Conservation (phyloP, 331 rosid species). For the Saraca asoca region DNA sequence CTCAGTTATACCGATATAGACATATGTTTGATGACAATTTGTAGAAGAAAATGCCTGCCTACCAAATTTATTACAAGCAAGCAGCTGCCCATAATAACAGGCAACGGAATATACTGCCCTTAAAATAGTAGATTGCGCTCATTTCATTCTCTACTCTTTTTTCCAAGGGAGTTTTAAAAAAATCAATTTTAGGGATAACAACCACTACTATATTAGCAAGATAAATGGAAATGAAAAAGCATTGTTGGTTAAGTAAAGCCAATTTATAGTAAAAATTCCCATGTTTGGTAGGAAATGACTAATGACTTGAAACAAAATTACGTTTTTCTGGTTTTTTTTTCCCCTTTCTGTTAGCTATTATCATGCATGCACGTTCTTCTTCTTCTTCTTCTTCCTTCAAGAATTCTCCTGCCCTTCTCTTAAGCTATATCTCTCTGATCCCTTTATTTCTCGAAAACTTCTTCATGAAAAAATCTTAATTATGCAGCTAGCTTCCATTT, state of each 20-base stretch:
- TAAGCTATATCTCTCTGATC: slow-evolving; percentile 32
- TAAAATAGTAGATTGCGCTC: no score
- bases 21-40: no score
- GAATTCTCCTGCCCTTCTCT: slow-evolving; percentile 45
- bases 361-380: slow-evolving; percentile 22
- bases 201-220: slow-evolving; percentile 27
- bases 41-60: no score
- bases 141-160: no score
- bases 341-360: slow-evolving; percentile 15
- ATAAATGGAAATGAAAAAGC: slow-evolving; percentile 13
- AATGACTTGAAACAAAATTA: slow-evolving; percentile 38
- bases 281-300: slow-evolving; percentile 42
- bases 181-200: background rate
- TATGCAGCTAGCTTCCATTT: no score
- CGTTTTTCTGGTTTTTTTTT: slow-evolving; percentile 27
- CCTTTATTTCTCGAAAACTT: background rate
- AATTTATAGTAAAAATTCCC: slow-evolving; percentile 22
- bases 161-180: no score
- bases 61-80: no score
- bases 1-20: no score
- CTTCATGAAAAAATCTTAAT: background rate
- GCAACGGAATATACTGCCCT: no score
- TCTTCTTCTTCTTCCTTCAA: slow-evolving; percentile 36
- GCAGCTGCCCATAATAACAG: no score
- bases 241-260: slow-evolving; percentile 37